These are phyloP conservation scores for Chamaecrista fasciculata DNA, from an alignment of 306 rosid species.

Conservation along the genomic window DNA sequence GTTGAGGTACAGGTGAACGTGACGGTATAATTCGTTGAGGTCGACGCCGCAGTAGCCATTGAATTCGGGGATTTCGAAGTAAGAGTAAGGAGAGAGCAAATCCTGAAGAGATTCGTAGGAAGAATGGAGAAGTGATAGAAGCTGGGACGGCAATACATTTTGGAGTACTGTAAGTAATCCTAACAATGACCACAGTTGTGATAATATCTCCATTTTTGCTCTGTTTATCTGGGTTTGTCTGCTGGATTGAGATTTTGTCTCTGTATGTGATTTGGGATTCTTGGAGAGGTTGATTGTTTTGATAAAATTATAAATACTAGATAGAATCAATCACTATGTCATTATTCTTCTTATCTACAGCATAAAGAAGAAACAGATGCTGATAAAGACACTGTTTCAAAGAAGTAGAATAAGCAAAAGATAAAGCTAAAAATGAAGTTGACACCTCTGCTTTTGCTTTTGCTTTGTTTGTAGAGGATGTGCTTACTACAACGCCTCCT, in stretches of 20 bases:
- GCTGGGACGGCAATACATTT: constrained; percentile 77
- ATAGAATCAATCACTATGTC: not conserved
- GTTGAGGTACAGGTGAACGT: constrained; percentile 74
- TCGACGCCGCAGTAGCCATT: constrained; percentile 88
- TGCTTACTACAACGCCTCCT: constrained; percentile 13
- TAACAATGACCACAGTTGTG: constrained; percentile 84
- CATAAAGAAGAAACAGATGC: constrained; percentile 26
- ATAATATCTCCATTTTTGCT: constrained; percentile 63
- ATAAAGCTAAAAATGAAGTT: constrained; percentile 54
- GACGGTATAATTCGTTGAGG: constrained; percentile 81
- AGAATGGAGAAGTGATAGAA: constrained; percentile 74
- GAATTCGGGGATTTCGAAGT: constrained; percentile 81
- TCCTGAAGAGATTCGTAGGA: constrained; percentile 70
- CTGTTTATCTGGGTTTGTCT: not conserved
- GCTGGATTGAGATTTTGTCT: constrained; percentile 21
- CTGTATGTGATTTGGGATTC: not conserved
- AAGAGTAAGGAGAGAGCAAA: constrained; percentile 68
- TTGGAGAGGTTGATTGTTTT: not conserved
- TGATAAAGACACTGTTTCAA: constrained; percentile 38
- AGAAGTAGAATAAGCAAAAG: constrained; percentile 42
- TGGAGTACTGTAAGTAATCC: constrained; percentile 82
- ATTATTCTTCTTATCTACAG: constrained; percentile 28
- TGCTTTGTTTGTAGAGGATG: constrained; percentile 25
- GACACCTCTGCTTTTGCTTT: constrained; percentile 41
- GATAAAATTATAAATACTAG: not conserved